Conservation (phyloP, 352 stramenopile genomes). For the Pythium scleroteichum region DNA sequence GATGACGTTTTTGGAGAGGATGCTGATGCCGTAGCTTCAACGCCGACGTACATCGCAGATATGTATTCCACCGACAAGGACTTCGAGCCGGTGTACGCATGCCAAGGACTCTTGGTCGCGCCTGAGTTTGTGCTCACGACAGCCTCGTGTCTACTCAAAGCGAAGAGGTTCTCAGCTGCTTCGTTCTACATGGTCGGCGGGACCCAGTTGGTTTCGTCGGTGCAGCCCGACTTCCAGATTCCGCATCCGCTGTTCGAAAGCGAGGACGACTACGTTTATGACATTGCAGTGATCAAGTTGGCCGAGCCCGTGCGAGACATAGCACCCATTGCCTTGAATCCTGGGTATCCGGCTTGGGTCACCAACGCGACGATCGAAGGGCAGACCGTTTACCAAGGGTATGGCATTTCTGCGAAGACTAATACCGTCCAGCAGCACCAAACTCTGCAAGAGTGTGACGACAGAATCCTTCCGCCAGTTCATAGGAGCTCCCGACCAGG, state of each 20-base stretch:
- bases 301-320: conserved; percentile 8
- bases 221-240: conserved; percentile 13
- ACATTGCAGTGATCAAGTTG: conserved; percentile 21
- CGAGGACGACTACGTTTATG: conserved; percentile 8
- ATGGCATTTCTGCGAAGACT: neutral
- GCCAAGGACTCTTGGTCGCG: conserved; percentile 24
- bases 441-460: neutral
- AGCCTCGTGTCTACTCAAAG: conserved; percentile 22
- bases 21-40: neutral
- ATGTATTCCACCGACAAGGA: conserved; percentile 8
- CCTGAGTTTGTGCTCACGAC: conserved; percentile 29
- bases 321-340: conserved; percentile 11
- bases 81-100: neutral
- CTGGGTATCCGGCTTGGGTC: conserved; percentile 16
- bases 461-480: neutral
- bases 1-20: conserved; percentile 7
- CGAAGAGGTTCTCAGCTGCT: neutral
- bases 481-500: too few species aligned
- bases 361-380: conserved; percentile 12
- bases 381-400: neutral
- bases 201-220: neutral
- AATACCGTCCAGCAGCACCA: neutral
- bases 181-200: conserved; percentile 1
- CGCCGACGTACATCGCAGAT: conserved; percentile 4
- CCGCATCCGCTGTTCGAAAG: conserved; percentile 16